These are phyloP conservation scores for Verticillium dahliae DNA, from an alignment of 2,329 filamentous ascomycete genomes.

Conservation along the genomic window DNA sequence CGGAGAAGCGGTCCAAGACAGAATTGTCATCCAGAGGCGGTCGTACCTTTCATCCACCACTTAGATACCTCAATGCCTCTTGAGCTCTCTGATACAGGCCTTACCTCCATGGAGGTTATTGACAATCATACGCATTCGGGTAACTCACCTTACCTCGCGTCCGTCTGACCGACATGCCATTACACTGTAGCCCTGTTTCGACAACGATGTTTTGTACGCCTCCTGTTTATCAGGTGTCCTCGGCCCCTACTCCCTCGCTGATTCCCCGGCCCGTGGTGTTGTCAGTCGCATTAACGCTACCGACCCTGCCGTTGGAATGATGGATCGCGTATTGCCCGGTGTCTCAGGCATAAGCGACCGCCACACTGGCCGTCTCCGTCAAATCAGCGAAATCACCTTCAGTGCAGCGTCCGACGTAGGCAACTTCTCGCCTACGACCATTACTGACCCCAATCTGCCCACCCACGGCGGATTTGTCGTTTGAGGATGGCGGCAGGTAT, in stretches of 20 bases:
- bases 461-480: no score
- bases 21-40: neutral
- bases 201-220: conserved; percentile 9
- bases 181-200: no score
- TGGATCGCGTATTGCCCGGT: no score
- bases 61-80: no score
- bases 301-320: conserved; percentile 1
- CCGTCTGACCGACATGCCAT: no score
- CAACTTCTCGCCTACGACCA: no score
- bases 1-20: neutral
- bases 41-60: neutral
- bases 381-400: conserved; percentile 33
- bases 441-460: no score
- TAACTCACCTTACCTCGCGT: no score
- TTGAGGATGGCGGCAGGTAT: no score
- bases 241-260: conserved; percentile 8
- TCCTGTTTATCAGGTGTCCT: conserved; percentile 8
- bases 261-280: conserved; percentile 1
- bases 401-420: conserved; percentile 16
- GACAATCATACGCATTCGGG: no score
- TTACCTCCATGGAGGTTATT: no score
- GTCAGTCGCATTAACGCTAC: conserved; percentile 2
- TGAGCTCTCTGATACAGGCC: no score
- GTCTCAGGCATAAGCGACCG: conserved; percentile 33
- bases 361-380: conserved; percentile 30